Percentiles rank a stretch among this genome's conserved stretches.
Evolutionary conservation across 1,284 basidiomycete species (phyloP).

Genomic region (Gymnopus androsaceus): DNA sequence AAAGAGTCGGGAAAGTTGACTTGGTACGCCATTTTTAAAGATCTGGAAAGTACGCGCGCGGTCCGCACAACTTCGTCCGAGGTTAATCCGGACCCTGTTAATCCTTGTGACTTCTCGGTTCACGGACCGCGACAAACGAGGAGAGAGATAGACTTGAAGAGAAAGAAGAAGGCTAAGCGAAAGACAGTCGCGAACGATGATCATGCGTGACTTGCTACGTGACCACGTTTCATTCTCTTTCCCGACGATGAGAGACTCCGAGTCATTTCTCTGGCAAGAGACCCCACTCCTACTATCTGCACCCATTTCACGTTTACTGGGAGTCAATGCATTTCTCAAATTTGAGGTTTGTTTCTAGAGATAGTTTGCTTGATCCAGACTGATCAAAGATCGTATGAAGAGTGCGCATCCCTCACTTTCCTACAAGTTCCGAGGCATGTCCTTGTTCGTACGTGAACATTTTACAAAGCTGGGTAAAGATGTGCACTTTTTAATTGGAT

Average conservation of each 20-base stretch:
- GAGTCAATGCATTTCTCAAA: constrained; percentile 62
- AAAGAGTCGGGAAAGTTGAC: too few relatives aligned
- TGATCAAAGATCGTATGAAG: constrained; percentile 34
- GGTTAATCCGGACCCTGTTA: neutral
- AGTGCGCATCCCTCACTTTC: constrained; percentile 72
- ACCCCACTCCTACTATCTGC: constrained; percentile 64
- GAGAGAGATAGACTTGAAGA: too few relatives aligned
- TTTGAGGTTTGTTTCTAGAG: constrained; percentile 52
- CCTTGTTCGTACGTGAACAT: constrained; percentile 56
- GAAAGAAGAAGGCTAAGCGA: too few relatives aligned
- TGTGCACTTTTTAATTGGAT: constrained; percentile 67
- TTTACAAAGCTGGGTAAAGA: constrained; percentile 49
- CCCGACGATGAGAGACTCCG: constrained; percentile 7
- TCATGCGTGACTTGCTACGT: too few relatives aligned
- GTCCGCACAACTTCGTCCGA: neutral
- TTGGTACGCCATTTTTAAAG: neutral
- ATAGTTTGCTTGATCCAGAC: neutral
- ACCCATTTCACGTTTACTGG: constrained; percentile 53
- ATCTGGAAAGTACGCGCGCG: neutral
- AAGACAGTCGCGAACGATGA: too few relatives aligned
- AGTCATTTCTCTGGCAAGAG: constrained; percentile 48
- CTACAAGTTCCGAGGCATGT: constrained; percentile 76
- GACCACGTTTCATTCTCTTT: constrained; percentile 1
- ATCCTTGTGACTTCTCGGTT: constrained; percentile 1
- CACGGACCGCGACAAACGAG: too few relatives aligned